Percentiles rank a stretch among this genome's conserved stretches.
phyloP scores from a whole-genome alignment of 2,329 filamentous ascomycete genomes.

The Alternaria triticina region DNA sequence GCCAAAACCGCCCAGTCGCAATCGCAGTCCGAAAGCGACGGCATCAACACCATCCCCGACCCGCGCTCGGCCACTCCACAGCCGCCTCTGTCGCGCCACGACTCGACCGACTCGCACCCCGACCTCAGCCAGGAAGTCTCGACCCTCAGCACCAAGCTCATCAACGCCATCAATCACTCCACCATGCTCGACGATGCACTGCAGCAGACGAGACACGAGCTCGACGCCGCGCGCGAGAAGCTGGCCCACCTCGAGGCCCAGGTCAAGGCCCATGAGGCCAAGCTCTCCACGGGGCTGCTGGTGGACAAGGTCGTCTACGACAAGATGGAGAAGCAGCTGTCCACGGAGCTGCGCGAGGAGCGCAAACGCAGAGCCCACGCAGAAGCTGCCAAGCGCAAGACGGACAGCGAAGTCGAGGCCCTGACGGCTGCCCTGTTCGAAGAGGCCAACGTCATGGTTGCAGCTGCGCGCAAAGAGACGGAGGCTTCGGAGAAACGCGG shows the following conservation, averaged over 20 bases:
- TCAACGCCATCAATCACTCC: slow-evolving; percentile 97
- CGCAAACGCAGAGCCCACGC: slow-evolving; percentile 49
- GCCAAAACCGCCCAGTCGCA: slow-evolving; percentile 42
- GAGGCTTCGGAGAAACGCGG: slow-evolving; percentile 83
- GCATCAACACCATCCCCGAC: slow-evolving; percentile 72
- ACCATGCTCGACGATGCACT: slow-evolving; percentile 89
- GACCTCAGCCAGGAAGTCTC: slow-evolving; percentile 80
- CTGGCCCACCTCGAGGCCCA: slow-evolving; percentile 73
- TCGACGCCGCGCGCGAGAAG: slow-evolving; percentile 73
- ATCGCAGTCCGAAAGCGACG: slow-evolving; percentile 57
- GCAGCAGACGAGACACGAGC: slow-evolving; percentile 79
- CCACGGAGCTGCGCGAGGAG: slow-evolving; percentile 52
- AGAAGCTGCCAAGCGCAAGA: slow-evolving; percentile 77
- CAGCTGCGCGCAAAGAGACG: slow-evolving; percentile 82
- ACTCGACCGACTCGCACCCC: slow-evolving; percentile 61
- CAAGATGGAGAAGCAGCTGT: slow-evolving; percentile 50
- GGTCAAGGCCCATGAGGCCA: slow-evolving; percentile 71
- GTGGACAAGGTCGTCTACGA: slow-evolving; percentile 78
- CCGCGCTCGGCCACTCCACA: slow-evolving; percentile 53
- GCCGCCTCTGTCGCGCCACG: slow-evolving; percentile 42
- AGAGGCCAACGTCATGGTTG: slow-evolving; percentile 98
- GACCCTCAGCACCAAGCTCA: slow-evolving; percentile 90
- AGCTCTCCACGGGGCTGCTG: slow-evolving; percentile 76
- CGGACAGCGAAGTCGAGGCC: slow-evolving; percentile 90
- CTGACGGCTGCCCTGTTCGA: slow-evolving; percentile 94